A percentile compares a stretch with the other conserved stretches of the same genome.
Conservation (phyloP, 2,329 filamentous ascomycete genomes). For the Aspergillus sp. region DNA sequence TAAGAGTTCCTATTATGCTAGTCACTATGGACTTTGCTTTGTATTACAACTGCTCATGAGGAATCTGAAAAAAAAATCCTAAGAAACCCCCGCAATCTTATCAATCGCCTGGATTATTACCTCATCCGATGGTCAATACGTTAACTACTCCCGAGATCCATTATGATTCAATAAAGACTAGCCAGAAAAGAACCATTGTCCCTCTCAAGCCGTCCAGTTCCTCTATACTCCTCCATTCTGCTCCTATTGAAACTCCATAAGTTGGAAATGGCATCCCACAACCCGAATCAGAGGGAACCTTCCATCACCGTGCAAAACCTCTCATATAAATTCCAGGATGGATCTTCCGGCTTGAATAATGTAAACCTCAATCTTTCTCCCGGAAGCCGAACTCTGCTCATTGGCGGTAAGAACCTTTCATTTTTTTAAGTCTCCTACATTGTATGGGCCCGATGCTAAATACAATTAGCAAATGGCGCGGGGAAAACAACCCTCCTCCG, state of each 20-base stretch:
- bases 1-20: not conserved
- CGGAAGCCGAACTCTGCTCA: slow-evolving; percentile 78
- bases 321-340: slow-evolving; percentile 83
- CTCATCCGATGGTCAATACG: slow-evolving; percentile 9
- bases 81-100: not conserved
- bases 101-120: slow-evolving; percentile 6
- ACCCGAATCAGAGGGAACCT: slow-evolving; percentile 20
- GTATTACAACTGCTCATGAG: not conserved
- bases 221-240: not conserved
- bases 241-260: not conserved
- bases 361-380: slow-evolving; percentile 71
- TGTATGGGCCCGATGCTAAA: not conserved
- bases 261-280: not conserved
- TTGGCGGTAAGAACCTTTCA: slow-evolving; percentile 57
- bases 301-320: slow-evolving; percentile 69
- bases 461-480: slow-evolving; percentile 69
- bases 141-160: not conserved
- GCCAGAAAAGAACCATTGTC: too few species aligned
- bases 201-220: not conserved
- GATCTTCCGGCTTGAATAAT: slow-evolving; percentile 67
- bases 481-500: slow-evolving; percentile 96
- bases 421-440: not conserved
- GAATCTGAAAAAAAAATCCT: not conserved
- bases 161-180: not conserved
- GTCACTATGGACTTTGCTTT: too few species aligned